These are phyloP conservation scores for Pleomassaria siparia DNA, from an alignment of 2,329 filamentous ascomycete genomes.

Conservation along the genomic window DNA sequence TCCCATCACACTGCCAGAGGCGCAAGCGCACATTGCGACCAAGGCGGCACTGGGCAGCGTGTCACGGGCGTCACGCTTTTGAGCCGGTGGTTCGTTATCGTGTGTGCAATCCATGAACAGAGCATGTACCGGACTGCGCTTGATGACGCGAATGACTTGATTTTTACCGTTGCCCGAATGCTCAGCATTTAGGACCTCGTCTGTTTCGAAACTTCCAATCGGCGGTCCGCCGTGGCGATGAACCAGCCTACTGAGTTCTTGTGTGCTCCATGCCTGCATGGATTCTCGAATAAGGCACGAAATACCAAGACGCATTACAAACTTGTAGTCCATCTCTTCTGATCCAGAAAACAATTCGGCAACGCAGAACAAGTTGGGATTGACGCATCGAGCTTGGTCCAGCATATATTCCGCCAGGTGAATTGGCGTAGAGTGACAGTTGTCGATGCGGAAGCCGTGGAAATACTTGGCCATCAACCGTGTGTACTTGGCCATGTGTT, in stretches of 20 bases:
- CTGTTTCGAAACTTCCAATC: slow-evolving; percentile 96
- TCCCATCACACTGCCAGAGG: slow-evolving; percentile 94
- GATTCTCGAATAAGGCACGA: slow-evolving; percentile 93
- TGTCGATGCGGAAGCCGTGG: slow-evolving; percentile 93
- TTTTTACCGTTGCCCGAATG: slow-evolving; percentile 43
- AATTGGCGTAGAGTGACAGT: slow-evolving; percentile 94
- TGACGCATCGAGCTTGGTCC: slow-evolving; percentile 85
- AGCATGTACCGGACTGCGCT: slow-evolving; percentile 85
- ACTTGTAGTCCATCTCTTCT: slow-evolving; percentile 94
- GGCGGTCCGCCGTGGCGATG: slow-evolving; percentile 91
- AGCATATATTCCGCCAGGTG: slow-evolving; percentile 94
- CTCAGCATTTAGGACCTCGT: slow-evolving; percentile 72
- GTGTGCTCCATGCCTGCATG: slow-evolving; percentile 98
- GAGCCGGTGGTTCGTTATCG: slow-evolving; percentile 93
- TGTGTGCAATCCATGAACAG: slow-evolving; percentile 99
- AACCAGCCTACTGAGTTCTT: slow-evolving; percentile 86
- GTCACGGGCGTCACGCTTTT: slow-evolving; percentile 91
- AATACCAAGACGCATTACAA: slow-evolving; percentile 88
- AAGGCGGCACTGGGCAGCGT: slow-evolving; percentile 92
- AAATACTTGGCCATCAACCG: slow-evolving; percentile 93
- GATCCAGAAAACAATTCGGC: slow-evolving; percentile 95
- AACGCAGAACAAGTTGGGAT: slow-evolving; percentile 86
- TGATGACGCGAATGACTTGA: slow-evolving; percentile 77
- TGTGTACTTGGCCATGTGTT: slow-evolving; percentile 93
- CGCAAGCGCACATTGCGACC: slow-evolving; percentile 93